Base-by-base conservation (phyloP, 2,329 filamentous ascomycete genomes). In the Phaeosphaeria sp. region DNA sequence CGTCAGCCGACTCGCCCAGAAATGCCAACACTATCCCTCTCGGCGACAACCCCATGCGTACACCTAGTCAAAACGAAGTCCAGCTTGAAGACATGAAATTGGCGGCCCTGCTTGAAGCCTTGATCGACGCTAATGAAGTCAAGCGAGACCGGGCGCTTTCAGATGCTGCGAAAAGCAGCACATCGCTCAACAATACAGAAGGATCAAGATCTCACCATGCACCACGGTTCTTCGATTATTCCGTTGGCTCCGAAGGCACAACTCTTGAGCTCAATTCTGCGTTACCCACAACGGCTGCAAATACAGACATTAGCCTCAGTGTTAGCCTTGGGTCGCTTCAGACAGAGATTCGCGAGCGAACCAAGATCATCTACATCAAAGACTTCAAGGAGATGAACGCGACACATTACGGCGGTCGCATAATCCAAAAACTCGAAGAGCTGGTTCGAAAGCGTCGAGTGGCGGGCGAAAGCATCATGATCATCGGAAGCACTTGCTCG, bases 371-470 rank as follows among this genome's bases (percentile, higher is more conserved):
- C 41, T 92, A 92, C 66, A 80, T 97, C 13, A 87, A 90, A 72
- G 92, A 98, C 73, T 90, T 92, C 69, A 87, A 90, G 52, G 91
- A 96, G 62, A 82, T 99, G 9, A 87, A 84, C 66, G 85, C 85
- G 70, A 89, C 90, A 0, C 75, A 84, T 6, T 87, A 92, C 56
- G 92, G 92, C 11, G 82, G 85, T 1, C 83, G 85, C 21, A 85
- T 98, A 30, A 79, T 97, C 7, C 80, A 83, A 42, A 87, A 89
- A 57, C 79, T 99, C 13, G 87, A 91, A 52, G 84, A 86, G 48
- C 82, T 90, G 6, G 86, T 96, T 23, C 89, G 93, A 67, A 85
- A 86, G 58, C 84, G 89, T 56, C 90, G 93, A 82, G 83, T 84
- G 53, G 83, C 86, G 41, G 93, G 93, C 4, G 85, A 88, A 64